Evolutionary conservation across 2,329 filamentous ascomycete species (phyloP), one percentile per base, ranked within the genome.

Genomic region (Neodidymelliopsis sp.): DNA sequence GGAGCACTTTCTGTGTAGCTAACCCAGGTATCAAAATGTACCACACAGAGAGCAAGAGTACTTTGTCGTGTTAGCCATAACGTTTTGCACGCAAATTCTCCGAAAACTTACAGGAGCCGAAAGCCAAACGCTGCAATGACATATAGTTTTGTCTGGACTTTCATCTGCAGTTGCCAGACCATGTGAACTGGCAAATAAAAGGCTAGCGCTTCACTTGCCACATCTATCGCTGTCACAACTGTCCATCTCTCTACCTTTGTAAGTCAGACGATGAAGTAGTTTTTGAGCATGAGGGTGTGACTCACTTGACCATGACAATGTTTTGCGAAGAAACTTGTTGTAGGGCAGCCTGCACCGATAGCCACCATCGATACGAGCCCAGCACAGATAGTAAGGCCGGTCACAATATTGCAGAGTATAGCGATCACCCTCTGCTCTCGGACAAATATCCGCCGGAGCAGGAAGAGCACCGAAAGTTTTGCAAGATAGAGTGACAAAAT

Each of bases 101-200:
- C 7, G 4, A 28, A 2, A 11, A 53, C 41, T 11, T 44, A 58
- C 50, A 44, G 12, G 2, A 60, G n/a, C n/a, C 59, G 44, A 24
- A 56, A 54, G 24, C 43, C 34, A 33, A 63, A 61, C 11, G 55
- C 62, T 28, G 43, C 33, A 9, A 57, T 50, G 35, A 63, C 55
- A 19, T 51, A 57, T 3, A 59, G 20, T 42, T 63, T 62, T 5
- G 42, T 54, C 7, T 10, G 24, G 3, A 39, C 12, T 18, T 44
- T 51, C 54, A 63, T 63, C 39, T 60, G 50, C 4, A 65, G 30
- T 19, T 55, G 46, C 47, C 48, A 60, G 2, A 65, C 53, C 9
- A 63, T 13, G 34, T 50, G 59, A 2, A 42, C 18, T 6, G 53
- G 54, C 11, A 35, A 2, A n/a, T n/a, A n/a, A n/a, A n/a, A n/a